Evolutionary conservation across 2,329 filamentous ascomycete species (phyloP).

Genomic region (Xylaria sp.): DNA sequence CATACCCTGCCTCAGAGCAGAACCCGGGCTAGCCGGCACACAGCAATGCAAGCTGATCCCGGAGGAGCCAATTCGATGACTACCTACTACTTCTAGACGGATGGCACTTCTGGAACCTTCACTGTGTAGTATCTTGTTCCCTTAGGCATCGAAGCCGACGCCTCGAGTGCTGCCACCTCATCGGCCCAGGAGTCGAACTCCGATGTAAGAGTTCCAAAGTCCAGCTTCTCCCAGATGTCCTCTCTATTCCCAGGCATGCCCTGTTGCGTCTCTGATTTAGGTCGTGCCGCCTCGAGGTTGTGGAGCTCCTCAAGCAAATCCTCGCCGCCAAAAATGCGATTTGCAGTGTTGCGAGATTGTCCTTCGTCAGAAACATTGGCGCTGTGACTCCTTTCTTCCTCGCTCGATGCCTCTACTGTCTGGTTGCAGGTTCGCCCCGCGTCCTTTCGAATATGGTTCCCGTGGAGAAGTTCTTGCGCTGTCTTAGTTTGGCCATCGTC

Average conservation of each 20-base stretch:
- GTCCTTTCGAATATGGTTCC: not conserved
- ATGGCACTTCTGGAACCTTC: not conserved
- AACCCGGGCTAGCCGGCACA: too few relatives aligned
- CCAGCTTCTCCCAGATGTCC: conserved; percentile 5
- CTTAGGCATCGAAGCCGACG: conserved; percentile 14
- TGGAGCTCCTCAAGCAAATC: conserved; percentile 26
- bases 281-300: conserved; percentile 25
- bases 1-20: too few relatives aligned
- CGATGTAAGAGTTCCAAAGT: not conserved
- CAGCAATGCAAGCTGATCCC: not conserved
- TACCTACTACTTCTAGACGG: not conserved
- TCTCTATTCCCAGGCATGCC: conserved; percentile 9
- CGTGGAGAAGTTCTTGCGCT: conserved; percentile 18
- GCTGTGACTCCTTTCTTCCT: not conserved
- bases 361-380: not conserved
- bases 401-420: not conserved
- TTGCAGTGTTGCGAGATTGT: not conserved
- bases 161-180: conserved; percentile 28
- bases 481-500: conserved; percentile 14
- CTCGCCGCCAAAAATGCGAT: not conserved
- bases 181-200: conserved; percentile 31
- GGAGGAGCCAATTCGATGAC: not conserved
- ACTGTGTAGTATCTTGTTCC: conserved; percentile 30
- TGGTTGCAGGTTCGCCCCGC: conserved; percentile 15
- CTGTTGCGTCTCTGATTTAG: not conserved